Base-by-base conservation (phyloP, 805 yeast species). In the Phaffomyces thermotolerans region DNA sequence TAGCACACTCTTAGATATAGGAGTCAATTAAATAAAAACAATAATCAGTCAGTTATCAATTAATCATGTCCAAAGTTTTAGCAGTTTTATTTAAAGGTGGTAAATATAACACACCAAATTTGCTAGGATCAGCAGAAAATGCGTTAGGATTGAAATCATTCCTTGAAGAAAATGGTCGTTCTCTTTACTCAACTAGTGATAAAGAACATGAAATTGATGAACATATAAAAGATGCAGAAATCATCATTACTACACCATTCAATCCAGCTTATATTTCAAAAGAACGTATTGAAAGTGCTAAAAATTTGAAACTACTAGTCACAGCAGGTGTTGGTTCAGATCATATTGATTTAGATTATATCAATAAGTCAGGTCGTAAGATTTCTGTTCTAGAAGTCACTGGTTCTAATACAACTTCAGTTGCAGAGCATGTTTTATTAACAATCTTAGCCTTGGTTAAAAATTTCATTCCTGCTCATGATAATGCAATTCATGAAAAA, bases 291-390 rank as follows among this genome's bases (percentile, higher is more conserved):
- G 78, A 68, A 40, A 73, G 75, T 57, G 90, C 91, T 30, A 79
- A 79, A 60, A 82, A 81, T 42, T 72, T 84, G 64, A 83, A 82
- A 68, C 58, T 81, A 41, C 68, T 80, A 47, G 71, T 83, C 53
- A 84, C 90, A 39, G 95, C 95, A 9, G 95, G 93, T 54, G 89
- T 84, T 47, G 95, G 95, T 12, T 80, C 88, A 18, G 93, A 84
- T 60, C 93, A 84, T 64, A 71, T 84, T 49, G 91, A 84, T 57
- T 71, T 84, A 54, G 73, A 73, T 52, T 84, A 84, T 53, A 68
- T 67, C 54, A 60, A 66, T 53, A 79, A 86, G 51, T 76, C 79
- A 52, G 79, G 75, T 51, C 67, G 68, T 47, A 73, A 76, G 49
- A 76, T 84, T 56, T 72, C 83, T 15, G 93, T 84, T 17, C 68